A percentile compares a stretch with the other conserved stretches of the same genome.
Conservation (phyloP, 176 grass and related monocot species). For the Elaeis guineensis region DNA sequence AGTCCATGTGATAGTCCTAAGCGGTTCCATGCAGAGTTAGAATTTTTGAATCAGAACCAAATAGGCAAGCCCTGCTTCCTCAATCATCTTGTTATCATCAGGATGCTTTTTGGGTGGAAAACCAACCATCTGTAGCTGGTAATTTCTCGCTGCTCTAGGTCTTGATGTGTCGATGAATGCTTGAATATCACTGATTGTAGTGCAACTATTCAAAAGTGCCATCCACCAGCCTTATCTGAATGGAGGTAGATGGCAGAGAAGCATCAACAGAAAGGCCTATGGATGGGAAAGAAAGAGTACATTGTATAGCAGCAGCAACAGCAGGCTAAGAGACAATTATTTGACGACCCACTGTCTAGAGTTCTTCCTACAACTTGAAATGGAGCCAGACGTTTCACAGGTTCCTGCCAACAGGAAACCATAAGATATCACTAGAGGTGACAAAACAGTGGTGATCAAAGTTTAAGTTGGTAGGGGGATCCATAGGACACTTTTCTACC, state of each 20-base stretch:
- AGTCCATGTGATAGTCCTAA: no score
- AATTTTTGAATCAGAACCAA: constrained; percentile 76
- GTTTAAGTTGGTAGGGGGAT: constrained; percentile 1
- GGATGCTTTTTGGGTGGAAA: constrained; percentile 71
- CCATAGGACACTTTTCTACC: constrained; percentile 38
- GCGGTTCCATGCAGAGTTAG: constrained; percentile 15
- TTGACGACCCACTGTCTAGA: constrained; percentile 25
- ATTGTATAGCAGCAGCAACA: constrained; percentile 9
- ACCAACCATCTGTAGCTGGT: constrained; percentile 50
- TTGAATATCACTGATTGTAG: constrained; percentile 60
- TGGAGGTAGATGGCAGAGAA: constrained; percentile 66
- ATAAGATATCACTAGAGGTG: neutral
- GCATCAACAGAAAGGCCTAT: constrained; percentile 38
- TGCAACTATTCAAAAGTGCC: constrained; percentile 54
- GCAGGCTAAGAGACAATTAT: constrained; percentile 22
- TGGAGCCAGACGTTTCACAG: constrained; percentile 21
- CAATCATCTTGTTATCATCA: constrained; percentile 56
- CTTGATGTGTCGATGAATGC: constrained; percentile 57
- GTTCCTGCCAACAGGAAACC: constrained; percentile 36
- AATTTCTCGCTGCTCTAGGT: constrained; percentile 38
- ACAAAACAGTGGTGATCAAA: neutral
- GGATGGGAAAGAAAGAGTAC: constrained; percentile 8
- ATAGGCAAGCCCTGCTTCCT: constrained; percentile 71
- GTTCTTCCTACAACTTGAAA: constrained; percentile 54
- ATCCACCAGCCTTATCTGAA: constrained; percentile 78